Evolutionary conservation across 306 rosid species (phyloP).

Genomic region (Clitoria ternatea): DNA sequence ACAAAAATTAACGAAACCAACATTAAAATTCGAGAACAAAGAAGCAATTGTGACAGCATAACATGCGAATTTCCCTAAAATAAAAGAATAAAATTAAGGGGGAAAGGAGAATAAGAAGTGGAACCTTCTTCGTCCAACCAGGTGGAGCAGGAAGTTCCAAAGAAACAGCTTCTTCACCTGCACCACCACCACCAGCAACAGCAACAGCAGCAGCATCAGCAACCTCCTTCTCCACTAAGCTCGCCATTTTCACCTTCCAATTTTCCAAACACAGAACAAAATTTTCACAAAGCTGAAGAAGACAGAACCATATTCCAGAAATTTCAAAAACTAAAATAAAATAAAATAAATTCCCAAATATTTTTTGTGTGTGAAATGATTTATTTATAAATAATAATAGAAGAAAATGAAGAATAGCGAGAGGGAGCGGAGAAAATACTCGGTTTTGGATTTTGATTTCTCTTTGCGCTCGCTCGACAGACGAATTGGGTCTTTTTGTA

Average conservation of each 20-base stretch:
- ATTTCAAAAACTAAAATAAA: background rate
- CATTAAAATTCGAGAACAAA: background rate
- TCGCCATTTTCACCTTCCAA: conserved; percentile 78
- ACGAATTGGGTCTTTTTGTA: conserved; percentile 2
- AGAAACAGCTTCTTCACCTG: conserved; percentile 67
- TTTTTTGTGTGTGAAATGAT: background rate
- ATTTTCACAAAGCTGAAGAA: background rate
- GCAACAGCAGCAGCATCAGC: background rate
- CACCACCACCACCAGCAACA: conserved; percentile 19
- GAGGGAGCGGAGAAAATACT: background rate
- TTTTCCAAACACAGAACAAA: background rate
- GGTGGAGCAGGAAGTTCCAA: conserved; percentile 92
- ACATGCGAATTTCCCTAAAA: conserved; percentile 10
- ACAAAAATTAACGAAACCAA: conserved; percentile 21
- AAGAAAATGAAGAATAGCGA: background rate
- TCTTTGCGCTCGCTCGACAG: background rate
- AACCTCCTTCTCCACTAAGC: conserved; percentile 61
- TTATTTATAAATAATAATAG: background rate
- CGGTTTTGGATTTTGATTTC: conserved; percentile 8
- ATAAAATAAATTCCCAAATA: background rate
- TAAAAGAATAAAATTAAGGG: conserved; percentile 1
- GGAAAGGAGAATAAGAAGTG: conserved; percentile 8
- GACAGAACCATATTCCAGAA: background rate
- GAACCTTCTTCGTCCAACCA: conserved; percentile 94
- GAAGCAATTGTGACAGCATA: background rate